Conservation (phyloP, 83 land plant species). For the Thuja plicata region DNA sequence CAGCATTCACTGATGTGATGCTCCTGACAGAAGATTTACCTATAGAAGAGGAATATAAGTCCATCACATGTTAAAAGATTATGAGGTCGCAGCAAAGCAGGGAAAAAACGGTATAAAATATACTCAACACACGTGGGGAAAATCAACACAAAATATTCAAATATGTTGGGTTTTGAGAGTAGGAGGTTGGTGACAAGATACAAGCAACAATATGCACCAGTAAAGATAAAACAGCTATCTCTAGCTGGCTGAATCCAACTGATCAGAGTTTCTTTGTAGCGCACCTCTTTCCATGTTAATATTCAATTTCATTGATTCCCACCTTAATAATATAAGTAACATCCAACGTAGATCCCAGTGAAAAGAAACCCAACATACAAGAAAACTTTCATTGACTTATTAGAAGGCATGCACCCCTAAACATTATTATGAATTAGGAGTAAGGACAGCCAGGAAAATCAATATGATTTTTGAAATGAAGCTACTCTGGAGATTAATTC, state of each 20-base stretch:
- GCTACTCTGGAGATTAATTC: neutral
- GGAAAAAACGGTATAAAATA: neutral
- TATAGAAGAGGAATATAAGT: neutral
- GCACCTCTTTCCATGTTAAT: neutral
- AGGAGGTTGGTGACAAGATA: neutral
- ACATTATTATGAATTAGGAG: neutral
- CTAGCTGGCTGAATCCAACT: neutral
- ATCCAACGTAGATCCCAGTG: neutral
- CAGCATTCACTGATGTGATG: no score
- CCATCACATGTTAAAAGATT: neutral
- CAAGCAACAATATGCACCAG: neutral
- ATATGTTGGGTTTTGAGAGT: no score
- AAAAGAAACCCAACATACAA: neutral
- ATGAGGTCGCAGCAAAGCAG: neutral
- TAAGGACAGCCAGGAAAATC: neutral
- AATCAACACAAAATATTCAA: neutral
- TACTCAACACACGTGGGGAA: neutral
- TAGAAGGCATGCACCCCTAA: neutral
- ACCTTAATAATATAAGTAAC: no score
- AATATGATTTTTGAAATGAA: neutral
- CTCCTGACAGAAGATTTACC: neutral
- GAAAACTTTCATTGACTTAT: neutral
- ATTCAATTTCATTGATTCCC: no score
- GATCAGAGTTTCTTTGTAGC: neutral
- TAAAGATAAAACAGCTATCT: neutral